A percentile compares a stretch with the other conserved stretches of the same genome.
These are phyloP conservation scores for Coemansia sp. DNA, from an alignment of 192 early-diverging fungal species.

Conservation along the genomic window DNA sequence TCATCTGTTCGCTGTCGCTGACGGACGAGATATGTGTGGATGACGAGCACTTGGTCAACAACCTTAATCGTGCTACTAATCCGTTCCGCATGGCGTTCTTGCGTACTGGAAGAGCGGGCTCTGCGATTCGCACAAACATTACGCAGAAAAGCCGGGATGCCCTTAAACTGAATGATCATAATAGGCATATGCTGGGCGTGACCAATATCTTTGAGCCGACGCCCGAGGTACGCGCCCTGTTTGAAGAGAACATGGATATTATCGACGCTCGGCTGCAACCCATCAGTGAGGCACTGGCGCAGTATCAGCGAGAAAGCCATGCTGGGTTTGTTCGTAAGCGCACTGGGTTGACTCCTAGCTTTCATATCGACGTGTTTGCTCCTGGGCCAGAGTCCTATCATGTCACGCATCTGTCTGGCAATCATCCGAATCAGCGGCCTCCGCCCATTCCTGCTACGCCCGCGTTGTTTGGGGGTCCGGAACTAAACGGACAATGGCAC, in stretches of 20 bases:
- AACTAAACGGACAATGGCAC: constrained; percentile 33
- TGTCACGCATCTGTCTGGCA: constrained; percentile 19
- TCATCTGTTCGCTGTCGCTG: constrained; percentile 59
- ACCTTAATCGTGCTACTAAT: constrained; percentile 33
- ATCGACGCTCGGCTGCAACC: constrained; percentile 51
- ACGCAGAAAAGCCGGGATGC: constrained; percentile 26
- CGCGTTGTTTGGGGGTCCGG: constrained; percentile 7
- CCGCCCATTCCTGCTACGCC: constrained; percentile 26
- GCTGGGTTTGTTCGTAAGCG: constrained; percentile 61
- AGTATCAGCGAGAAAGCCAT: constrained; percentile 56
- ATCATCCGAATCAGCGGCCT: neutral
- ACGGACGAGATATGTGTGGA: constrained; percentile 54
- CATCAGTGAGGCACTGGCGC: constrained; percentile 45
- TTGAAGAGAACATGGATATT: constrained; percentile 62
- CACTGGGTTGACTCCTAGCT: constrained; percentile 48
- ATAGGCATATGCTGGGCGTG: constrained; percentile 59
- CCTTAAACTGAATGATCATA: constrained; percentile 27
- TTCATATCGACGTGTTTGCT: constrained; percentile 59
- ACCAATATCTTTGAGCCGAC: constrained; percentile 58
- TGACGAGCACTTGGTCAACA: constrained; percentile 48
- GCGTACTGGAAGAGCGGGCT: constrained; percentile 30
- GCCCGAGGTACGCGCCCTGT: constrained; percentile 56
- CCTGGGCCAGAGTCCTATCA: constrained; percentile 52
- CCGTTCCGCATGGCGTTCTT: constrained; percentile 49
- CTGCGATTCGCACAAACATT: constrained; percentile 19